Conservation (phyloP, 192 early-diverging fungal genomes). For the Entophlyctis luteolus region DNA sequence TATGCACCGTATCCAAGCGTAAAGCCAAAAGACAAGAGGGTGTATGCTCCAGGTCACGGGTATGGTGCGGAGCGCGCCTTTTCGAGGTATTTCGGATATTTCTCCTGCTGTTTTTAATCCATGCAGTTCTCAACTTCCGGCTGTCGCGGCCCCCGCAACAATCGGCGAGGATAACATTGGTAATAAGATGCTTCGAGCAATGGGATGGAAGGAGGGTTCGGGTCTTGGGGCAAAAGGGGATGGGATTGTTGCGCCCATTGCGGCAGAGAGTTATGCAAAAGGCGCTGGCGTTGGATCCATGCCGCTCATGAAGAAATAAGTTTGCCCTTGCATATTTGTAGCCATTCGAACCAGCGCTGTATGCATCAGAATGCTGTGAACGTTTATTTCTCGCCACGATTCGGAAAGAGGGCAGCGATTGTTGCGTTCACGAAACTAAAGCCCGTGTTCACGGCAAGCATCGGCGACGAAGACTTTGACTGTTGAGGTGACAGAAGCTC, state of each 20-base stretch:
- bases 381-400: background rate
- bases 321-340: too few species aligned
- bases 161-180: slow-evolving; percentile 61
- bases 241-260: slow-evolving; percentile 37
- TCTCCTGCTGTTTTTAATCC: background rate
- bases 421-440: background rate
- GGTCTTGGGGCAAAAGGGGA: slow-evolving; percentile 44
- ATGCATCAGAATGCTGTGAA: background rate
- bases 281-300: slow-evolving; percentile 16
- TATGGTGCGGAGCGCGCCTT: slow-evolving; percentile 16
- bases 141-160: background rate
- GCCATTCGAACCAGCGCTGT: background rate
- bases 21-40: too few species aligned
- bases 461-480: background rate
- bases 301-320: background rate
- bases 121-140: background rate
- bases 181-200: slow-evolving; percentile 52
- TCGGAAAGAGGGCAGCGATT: background rate
- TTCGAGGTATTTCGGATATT: background rate
- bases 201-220: slow-evolving; percentile 67
- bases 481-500: background rate
- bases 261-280: slow-evolving; percentile 4
- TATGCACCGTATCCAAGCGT: background rate
- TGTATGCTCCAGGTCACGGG: slow-evolving; percentile 7
- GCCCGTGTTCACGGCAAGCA: background rate